phyloP scores from a whole-genome alignment of 1,284 basidiomycete species.

The Boletellus dicymbophilus region DNA sequence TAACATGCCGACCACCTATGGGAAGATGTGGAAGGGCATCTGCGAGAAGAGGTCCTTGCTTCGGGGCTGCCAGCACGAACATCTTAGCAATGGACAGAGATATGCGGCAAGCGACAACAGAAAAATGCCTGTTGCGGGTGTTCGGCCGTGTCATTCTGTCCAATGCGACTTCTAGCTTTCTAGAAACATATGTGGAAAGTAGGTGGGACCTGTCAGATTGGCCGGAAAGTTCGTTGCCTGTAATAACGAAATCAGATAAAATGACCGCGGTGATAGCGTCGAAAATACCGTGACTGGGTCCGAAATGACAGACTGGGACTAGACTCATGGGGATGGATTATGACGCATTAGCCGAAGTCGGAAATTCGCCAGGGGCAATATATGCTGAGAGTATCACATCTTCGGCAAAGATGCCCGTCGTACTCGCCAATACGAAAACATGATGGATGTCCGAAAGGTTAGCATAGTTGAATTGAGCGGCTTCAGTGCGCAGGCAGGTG shows the following conservation, averaged over 20 bases:
- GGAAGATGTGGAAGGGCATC: slow-evolving; percentile 51
- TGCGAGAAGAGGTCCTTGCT: slow-evolving; percentile 58
- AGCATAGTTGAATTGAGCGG: slow-evolving; percentile 20
- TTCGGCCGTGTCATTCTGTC: slow-evolving; percentile 55
- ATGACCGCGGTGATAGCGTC: neutral
- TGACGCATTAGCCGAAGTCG: slow-evolving; percentile 55
- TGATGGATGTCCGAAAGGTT: slow-evolving; percentile 7
- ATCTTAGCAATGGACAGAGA: slow-evolving; percentile 63
- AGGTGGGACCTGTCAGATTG: slow-evolving; percentile 58
- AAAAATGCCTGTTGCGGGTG: slow-evolving; percentile 54
- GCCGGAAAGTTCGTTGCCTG: slow-evolving; percentile 57
- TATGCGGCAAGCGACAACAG: too few relatives aligned
- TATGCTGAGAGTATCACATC: slow-evolving; percentile 39
- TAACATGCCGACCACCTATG: slow-evolving; percentile 39
- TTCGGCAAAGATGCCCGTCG: slow-evolving; percentile 11
- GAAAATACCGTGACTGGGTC: slow-evolving; percentile 59
- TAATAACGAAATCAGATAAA: slow-evolving; percentile 3
- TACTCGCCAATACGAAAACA: slow-evolving; percentile 12
- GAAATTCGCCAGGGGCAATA: slow-evolving; percentile 63
- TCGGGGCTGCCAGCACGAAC: slow-evolving; percentile 60
- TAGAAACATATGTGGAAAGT: slow-evolving; percentile 42
- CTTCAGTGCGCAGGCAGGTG: too few relatives aligned
- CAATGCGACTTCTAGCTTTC: neutral
- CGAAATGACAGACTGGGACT: slow-evolving; percentile 69
- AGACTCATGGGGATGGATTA: slow-evolving; percentile 66